Percentiles rank a stretch among this genome's conserved stretches.
Evolutionary conservation across 495 filamentous ascomycete species (phyloP).

Genomic region (Trypethelium eluteriae): DNA sequence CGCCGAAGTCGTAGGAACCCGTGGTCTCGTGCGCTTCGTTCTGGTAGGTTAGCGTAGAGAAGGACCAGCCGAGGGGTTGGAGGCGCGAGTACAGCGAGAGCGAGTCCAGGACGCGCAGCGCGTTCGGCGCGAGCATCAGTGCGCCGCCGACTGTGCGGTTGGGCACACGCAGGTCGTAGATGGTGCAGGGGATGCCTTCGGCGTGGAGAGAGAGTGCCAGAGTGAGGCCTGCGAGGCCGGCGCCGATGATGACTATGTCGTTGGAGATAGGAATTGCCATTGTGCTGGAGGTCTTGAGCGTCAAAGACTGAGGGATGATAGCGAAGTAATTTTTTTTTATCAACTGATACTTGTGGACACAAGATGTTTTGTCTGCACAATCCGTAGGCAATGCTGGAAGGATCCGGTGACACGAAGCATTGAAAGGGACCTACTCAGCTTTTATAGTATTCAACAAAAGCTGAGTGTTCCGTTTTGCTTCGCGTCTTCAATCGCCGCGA

Average conservation of each 20-base stretch:
- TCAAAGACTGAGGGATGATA: neutral
- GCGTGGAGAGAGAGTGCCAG: slow-evolving; percentile 41
- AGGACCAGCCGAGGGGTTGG: slow-evolving; percentile 29
- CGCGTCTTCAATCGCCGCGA: too few relatives aligned
- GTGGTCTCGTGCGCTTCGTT: slow-evolving; percentile 33
- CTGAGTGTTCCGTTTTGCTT: too few relatives aligned
- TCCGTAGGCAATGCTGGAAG: too few relatives aligned
- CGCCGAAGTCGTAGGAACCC: slow-evolving; percentile 43
- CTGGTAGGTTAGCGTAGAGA: slow-evolving; percentile 40
- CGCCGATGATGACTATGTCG: slow-evolving; percentile 21
- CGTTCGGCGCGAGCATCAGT: slow-evolving; percentile 48
- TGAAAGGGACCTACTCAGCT: neutral
- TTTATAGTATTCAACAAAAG: neutral
- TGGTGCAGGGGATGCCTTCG: slow-evolving; percentile 35
- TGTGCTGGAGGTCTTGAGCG: neutral
- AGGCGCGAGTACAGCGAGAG: slow-evolving; percentile 42
- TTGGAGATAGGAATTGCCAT: neutral
- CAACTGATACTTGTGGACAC: too few relatives aligned
- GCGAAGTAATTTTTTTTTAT: too few relatives aligned
- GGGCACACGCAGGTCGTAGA: slow-evolving; percentile 41
- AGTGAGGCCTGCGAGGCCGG: slow-evolving; percentile 36
- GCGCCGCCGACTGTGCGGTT: slow-evolving; percentile 41
- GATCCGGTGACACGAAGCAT: neutral
- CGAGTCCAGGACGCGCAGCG: slow-evolving; percentile 42
- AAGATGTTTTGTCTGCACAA: too few relatives aligned